Evolutionary conservation across 1,284 basidiomycete genomes (phyloP), one percentile per base, ranked within the genome.

Genomic region (Apiotrichum gamsii): DNA sequence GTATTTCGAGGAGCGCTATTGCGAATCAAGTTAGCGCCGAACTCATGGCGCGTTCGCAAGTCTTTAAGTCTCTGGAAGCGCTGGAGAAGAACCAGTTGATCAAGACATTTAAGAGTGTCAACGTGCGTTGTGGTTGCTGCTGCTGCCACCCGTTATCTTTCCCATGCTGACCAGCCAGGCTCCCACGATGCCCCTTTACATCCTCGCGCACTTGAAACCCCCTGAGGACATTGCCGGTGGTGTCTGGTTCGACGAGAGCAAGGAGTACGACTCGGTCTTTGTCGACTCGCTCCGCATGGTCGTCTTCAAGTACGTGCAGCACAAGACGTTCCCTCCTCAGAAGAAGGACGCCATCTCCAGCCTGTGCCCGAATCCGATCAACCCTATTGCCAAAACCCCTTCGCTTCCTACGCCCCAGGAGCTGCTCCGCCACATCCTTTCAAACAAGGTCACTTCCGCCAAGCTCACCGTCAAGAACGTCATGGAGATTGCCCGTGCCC

Each of bases 211-310:
- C 31, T 41, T 67, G 24, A 64, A 59, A 32, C 70, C 69, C 5
- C 64, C 69, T 13, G 67, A 68, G 51, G 67, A 70, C 28, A 52
- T 72, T 35, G 59, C 64, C 1, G 72, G 72, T 29, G 72, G 72
- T 20, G 60, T 72, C 3, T 73, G 69, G 67, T 72, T 69, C 43
- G 62, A 69, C 38, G 61, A 64, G 29, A 64, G 60, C 45, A 65
- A 67, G 43, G 69, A 69, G 40, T 69, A 70, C 37, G 70, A 72
- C 51, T 58, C 64, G 11, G 52, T 52, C 24, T 56, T 72, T 19
- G 70, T 72, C 31, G 56, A 66, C 37, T 50, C 55, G 4, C 54
- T 72, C n/a, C 55, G 59, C 18, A 38, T 53, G 4, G 59, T 62
- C 2, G 60, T 71, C 25, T 41, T 60, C 8, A 43, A 52, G 16